Conservation (phyloP, 495 filamentous ascomycete species). For the Sporormia fimetaria region DNA sequence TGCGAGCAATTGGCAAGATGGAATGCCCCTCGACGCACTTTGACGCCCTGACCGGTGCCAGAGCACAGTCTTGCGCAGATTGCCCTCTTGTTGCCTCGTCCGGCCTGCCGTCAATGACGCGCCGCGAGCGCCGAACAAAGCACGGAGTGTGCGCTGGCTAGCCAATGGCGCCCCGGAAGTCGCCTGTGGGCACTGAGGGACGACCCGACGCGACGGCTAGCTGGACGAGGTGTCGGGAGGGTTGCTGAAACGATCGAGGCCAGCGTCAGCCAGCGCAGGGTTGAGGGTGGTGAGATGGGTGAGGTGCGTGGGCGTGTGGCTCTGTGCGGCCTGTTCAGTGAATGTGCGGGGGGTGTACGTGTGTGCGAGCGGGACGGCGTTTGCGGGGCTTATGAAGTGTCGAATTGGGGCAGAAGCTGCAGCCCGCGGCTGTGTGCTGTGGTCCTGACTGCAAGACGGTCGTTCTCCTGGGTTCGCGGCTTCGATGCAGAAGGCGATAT, state of each 20-base stretch:
- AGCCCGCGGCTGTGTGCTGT: too few species aligned
- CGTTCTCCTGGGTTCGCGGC: too few species aligned
- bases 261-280: not conserved
- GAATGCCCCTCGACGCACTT: not conserved
- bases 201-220: slow-evolving; percentile 10
- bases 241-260: slow-evolving; percentile 14
- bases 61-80: slow-evolving; percentile 14
- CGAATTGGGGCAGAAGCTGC: too few species aligned
- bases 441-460: too few species aligned
- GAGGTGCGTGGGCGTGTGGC: not conserved
- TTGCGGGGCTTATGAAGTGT: too few species aligned
- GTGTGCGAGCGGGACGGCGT: too few species aligned
- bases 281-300: slow-evolving; percentile 1
- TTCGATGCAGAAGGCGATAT: too few species aligned
- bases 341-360: too few species aligned
- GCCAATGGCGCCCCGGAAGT: slow-evolving; percentile 7
- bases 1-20: slow-evolving; percentile 4
- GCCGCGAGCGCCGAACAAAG: slow-evolving; percentile 4
- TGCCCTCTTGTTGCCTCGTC: slow-evolving; percentile 23
- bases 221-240: slow-evolving; percentile 3
- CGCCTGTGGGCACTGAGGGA: slow-evolving; percentile 6
- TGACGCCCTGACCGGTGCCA: slow-evolving; percentile 5
- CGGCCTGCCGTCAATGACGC: slow-evolving; percentile 12
- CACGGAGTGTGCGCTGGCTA: not conserved
- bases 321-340: too few species aligned